phyloP scores from a whole-genome alignment of 2,329 filamentous ascomycete genomes.

The Penicillium freii region DNA sequence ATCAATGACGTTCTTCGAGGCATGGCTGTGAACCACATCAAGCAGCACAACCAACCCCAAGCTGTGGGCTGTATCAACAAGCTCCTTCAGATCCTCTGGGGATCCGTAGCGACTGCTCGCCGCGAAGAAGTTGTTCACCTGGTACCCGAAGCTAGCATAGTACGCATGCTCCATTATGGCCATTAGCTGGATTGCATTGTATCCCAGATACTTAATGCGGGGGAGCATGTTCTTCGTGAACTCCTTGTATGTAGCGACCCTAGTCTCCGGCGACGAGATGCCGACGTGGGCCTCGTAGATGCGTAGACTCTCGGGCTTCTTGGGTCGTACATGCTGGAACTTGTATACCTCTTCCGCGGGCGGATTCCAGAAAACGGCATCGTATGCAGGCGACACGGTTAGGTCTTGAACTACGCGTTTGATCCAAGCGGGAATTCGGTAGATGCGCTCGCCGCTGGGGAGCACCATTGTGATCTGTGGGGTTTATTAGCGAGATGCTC shows the following conservation, averaged over 20 bases:
- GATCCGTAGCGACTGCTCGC: conserved; percentile 92
- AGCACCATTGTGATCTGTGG: conserved; percentile 76
- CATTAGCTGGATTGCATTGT: conserved; percentile 98
- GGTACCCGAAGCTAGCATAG: conserved; percentile 98
- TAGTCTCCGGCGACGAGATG: conserved; percentile 86
- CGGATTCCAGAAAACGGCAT: conserved; percentile 96
- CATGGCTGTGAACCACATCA: conserved; percentile 96
- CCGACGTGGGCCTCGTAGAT: conserved; percentile 99
- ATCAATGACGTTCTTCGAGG: conserved; percentile 94
- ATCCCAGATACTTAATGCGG: conserved; percentile 83
- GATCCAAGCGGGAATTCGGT: conserved; percentile 94
- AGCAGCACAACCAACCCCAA: conserved; percentile 88
- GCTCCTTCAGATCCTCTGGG: conserved; percentile 92
- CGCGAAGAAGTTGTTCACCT: conserved; percentile 98
- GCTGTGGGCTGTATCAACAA: conserved; percentile 90
- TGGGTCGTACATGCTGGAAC: conserved; percentile 79
- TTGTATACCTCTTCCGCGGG: conserved; percentile 71
- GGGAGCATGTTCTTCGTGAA: conserved; percentile 92
- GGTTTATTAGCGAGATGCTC: background rate
- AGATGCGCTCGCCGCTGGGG: conserved; percentile 74
- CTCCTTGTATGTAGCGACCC: conserved; percentile 93
- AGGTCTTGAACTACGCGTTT: conserved; percentile 95
- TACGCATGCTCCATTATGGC: conserved; percentile 99
- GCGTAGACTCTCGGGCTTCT: conserved; percentile 79
- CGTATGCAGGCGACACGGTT: conserved; percentile 83